These are phyloP conservation scores for Sugiyamaella grinbergsii DNA, from an alignment of 1,139 yeast genomes.

Conservation along the genomic window DNA sequence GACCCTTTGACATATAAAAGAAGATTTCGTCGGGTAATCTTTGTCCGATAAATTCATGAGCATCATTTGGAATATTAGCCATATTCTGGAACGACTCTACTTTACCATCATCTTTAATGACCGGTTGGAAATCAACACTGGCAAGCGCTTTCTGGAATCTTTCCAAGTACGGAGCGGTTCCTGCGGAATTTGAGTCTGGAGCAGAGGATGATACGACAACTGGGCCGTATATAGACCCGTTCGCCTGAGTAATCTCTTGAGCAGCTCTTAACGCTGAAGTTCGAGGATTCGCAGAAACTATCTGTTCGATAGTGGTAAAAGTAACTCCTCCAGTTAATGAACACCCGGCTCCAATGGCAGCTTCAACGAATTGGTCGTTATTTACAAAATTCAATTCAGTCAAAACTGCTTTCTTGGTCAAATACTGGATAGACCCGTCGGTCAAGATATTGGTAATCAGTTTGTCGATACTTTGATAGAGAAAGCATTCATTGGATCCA, in stretches of 20 bases:
- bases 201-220: conserved; percentile 34
- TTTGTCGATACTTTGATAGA: conserved; percentile 63
- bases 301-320: conserved; percentile 51
- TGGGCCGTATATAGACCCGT: conserved; percentile 50
- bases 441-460: conserved; percentile 63
- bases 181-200: conserved; percentile 24
- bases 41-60: conserved; percentile 82
- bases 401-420: conserved; percentile 62
- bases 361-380: conserved; percentile 70
- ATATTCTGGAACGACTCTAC: conserved; percentile 57
- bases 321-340: conserved; percentile 68
- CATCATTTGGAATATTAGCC: conserved; percentile 64
- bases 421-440: conserved; percentile 40
- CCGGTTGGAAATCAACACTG: conserved; percentile 63
- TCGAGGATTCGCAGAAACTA: conserved; percentile 37
- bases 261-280: conserved; percentile 45
- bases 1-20: conserved; percentile 79
- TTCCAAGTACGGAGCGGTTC: conserved; percentile 36
- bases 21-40: conserved; percentile 84
- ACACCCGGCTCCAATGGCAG: conserved; percentile 77
- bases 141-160: conserved; percentile 56
- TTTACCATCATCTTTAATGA: conserved; percentile 66
- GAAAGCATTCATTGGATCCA: conserved; percentile 79
- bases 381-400: conserved; percentile 56
- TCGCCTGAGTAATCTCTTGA: conserved; percentile 48